Base-by-base conservation (phyloP, 352 stramenopile genomes). In the Pythium periplocum region DNA sequence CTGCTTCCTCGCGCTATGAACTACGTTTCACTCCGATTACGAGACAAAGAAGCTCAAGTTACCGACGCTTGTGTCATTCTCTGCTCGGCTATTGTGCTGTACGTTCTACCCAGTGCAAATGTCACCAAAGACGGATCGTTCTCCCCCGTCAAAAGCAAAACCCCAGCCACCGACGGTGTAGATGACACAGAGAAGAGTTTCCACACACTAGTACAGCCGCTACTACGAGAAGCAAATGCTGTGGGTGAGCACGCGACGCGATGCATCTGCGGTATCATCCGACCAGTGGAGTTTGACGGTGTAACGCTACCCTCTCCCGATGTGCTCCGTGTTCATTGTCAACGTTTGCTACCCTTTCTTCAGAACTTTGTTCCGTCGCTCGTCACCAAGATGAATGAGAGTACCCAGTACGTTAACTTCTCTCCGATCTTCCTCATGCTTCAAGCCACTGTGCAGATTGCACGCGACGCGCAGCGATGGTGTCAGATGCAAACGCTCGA, bases 31-130 rank as follows among this genome's bases (percentile, higher is more conserved):
- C 55, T 78, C 48, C 70, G 76, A 2, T 61, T 86, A 53, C 74
- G 75, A 11, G 79, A 90, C 61, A 78, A 68, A 40, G 68, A 86
- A 35, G 38, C 53, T 2, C 72, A 76, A 46, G 73, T 80, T 48
- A 85, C 76, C 1, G 72, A 85, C 11, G 72, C 70, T 3, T 86
- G 74, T 35, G 65, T 62, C 9, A 77, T 85, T 38, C 51, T 90
- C n/a, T 63, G 71, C 30, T 83, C 74, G 0, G 50, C 65, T 1
- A 70, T 90, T 51, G 45, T 65, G 5, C 49, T 87, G 44, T 70
- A 85, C 41, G 62, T 87, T 6, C 5, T 80, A 6, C 72, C 74
- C 0, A 17, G 9, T 8, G 43, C 48, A 3, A 38, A 38, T 32
- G 47, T 68, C 11, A 59, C 57, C 44, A 9, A 17, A n/a, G 58